Base-by-base conservation (phyloP, 108 stramenopile species). In the Pseudonitzschia delicatissima region DNA sequence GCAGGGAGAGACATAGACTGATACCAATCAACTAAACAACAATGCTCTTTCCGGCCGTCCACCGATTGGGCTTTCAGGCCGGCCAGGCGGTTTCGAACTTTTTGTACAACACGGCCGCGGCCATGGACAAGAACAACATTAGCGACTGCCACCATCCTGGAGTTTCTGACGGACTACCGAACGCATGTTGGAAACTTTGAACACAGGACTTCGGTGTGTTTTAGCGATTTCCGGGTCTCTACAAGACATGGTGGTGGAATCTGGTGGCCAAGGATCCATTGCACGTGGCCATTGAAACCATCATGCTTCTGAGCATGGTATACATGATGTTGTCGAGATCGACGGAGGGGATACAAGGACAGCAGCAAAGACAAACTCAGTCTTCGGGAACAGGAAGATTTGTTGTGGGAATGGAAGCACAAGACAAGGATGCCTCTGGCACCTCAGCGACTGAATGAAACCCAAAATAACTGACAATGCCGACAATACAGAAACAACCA, bases 221-320 rank as follows among this genome's bases (percentile, higher is more conserved):
- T 13, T 57, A 13, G 52, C 57, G n/a, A 32, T 70, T 90, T 23
- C 91, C 91, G 2, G 26, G 31, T 3, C 62, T 67, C 39, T 96
- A 94, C 63, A 64, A 59, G 33, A 44, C 51, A 33, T 98, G 97
- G 97, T 96, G 95, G 95, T 67, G 69, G 45, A 74, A 87, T 65
- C 72, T 94, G 5, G 77, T 93, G 12, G 61, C 65, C 1, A 88
- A 88, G 29, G 87, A 93, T 64, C 97, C 97, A 2, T 57, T 94
- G 29, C 99, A 98, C 69, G 92, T 99, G 5, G 66, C 96, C 4
- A 87, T 98, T 28, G 99, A 99, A 82, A 98, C 98, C 0, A 73
- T 87, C 1, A 76, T 99, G 61, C 76, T 98, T 17, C 67, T 80
- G 20, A 82, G 95, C 57, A 86, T 98, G 33, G 51, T 97, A 1